phyloP scores from a whole-genome alignment of 148 eudicot species.

The Rhododendron griersonianum region DNA sequence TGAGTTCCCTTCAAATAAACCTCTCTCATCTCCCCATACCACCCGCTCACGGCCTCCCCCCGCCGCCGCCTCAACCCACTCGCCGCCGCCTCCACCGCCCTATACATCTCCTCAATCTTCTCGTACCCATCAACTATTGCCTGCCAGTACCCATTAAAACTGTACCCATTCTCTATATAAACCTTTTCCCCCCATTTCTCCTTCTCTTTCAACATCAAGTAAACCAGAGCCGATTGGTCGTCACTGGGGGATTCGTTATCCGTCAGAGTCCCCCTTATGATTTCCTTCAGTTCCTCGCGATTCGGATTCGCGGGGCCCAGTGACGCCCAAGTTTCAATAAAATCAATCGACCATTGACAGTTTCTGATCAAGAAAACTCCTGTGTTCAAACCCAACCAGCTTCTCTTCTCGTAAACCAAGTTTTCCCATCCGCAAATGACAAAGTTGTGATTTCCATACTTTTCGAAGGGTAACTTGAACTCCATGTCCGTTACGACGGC shows the following conservation, averaged over 20 bases:
- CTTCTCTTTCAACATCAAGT: slow-evolving; percentile 1
- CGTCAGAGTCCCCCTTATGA: neutral
- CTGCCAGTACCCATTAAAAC: slow-evolving; percentile 14
- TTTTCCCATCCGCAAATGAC: slow-evolving; percentile 57
- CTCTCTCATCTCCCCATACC: slow-evolving; percentile 1
- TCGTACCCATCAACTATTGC: neutral
- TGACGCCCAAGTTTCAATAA: neutral
- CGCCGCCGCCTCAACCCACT: neutral
- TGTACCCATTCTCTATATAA: neutral
- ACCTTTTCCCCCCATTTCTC: neutral
- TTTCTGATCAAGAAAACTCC: slow-evolving; percentile 1
- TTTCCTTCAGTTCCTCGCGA: neutral
- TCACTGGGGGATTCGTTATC: neutral
- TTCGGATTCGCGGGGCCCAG: neutral
- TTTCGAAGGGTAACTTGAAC: slow-evolving; percentile 43
- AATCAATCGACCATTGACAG: slow-evolving; percentile 13
- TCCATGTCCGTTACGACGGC: slow-evolving; percentile 73
- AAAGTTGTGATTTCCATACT: slow-evolving; percentile 40
- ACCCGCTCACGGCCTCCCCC: slow-evolving; percentile 1
- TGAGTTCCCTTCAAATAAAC: neutral
- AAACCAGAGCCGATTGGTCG: slow-evolving; percentile 2
- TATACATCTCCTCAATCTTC: neutral
- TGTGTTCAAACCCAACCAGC: slow-evolving; percentile 3
- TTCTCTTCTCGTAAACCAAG: slow-evolving; percentile 25
- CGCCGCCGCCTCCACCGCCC: neutral